Evolutionary conservation across 768 basidiomycete species (phyloP).

Genomic region (Naganishia vaughanmartiniae): DNA sequence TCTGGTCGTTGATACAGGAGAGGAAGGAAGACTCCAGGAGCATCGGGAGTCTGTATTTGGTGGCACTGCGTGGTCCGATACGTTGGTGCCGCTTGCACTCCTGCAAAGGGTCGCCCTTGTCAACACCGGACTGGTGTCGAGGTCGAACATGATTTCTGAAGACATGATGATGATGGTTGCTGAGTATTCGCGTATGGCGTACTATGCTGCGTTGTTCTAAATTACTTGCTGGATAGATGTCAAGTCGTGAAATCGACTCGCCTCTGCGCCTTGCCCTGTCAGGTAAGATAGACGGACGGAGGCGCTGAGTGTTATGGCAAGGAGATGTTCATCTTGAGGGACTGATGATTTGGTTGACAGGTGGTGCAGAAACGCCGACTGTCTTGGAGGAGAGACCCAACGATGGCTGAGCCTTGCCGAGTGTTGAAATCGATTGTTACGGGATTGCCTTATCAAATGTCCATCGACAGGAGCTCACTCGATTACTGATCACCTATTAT

Average conservation of each 20-base stretch:
- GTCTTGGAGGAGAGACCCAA: background rate
- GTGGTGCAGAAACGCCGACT: background rate
- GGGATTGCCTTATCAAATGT: background rate
- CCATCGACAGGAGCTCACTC: background rate
- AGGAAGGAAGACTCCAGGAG: conserved; percentile 13
- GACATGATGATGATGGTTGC: background rate
- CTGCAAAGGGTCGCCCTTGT: conserved; percentile 6
- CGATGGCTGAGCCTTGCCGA: background rate
- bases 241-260: background rate
- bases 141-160: conserved; percentile 14
- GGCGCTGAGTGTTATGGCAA: conserved; percentile 14
- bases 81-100: conserved; percentile 1
- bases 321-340: conserved; percentile 8
- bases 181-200: background rate
- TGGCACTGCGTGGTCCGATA: background rate
- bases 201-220: background rate
- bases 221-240: background rate
- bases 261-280: conserved; percentile 21
- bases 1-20: background rate
- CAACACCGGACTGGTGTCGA: conserved; percentile 19
- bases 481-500: background rate
- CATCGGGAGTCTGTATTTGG: background rate
- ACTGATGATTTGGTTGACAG: background rate
- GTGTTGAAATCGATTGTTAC: background rate
- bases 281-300: conserved; percentile 17